Evolutionary conservation across 306 rosid genomes (phyloP), one percentile per base, ranked within the genome.

Genomic region (Luffa aegyptiaca): DNA sequence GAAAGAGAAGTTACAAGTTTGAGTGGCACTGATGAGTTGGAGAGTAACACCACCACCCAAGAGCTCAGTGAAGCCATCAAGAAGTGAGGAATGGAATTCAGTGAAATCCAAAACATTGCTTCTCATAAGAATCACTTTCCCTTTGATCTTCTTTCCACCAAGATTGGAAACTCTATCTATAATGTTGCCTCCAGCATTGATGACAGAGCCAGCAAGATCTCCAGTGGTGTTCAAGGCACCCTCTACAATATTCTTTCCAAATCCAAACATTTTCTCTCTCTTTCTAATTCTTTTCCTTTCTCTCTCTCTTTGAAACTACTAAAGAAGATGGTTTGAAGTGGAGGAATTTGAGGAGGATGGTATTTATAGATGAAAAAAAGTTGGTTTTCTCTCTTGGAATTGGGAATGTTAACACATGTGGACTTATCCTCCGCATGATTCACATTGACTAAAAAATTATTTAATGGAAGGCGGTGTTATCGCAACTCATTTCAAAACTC

Each of bases 81-180:
- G 39, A 57, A 90, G 0, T 6, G 92, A 84, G 0, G 94, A 91
- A 58, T 75, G 80, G 11, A 93, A 83, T 63, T 91, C 92, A 35
- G 90, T 88, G 83, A 91, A 74, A 69, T 93, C 98, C 83, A 93
- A 26, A 64, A 90, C 93, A 64, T 93, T 91, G 71, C 89, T 91
- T 88, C 87, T 93, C 93, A 90, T 92, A 83, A 93, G 36, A 6
- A 91, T 84, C 81, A 89, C 93, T 21, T 31, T 86, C 26, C 97
- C 98, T 84, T 42, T 85, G 10, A 91, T 83, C 61, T 82, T 71
- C 45, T 64, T 63, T 35, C 70, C 42, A 5, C 20, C 44, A 16
- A 63, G 16, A 33, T 63, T 8, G 44, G 70, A 12, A 3, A 33
- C 44, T 33, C 44, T 37, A 14, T 35, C 70, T 11, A 63, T 4